phyloP scores from a whole-genome alignment of 2,329 filamentous ascomycete species.

The Tolypocladium nubicola region DNA sequence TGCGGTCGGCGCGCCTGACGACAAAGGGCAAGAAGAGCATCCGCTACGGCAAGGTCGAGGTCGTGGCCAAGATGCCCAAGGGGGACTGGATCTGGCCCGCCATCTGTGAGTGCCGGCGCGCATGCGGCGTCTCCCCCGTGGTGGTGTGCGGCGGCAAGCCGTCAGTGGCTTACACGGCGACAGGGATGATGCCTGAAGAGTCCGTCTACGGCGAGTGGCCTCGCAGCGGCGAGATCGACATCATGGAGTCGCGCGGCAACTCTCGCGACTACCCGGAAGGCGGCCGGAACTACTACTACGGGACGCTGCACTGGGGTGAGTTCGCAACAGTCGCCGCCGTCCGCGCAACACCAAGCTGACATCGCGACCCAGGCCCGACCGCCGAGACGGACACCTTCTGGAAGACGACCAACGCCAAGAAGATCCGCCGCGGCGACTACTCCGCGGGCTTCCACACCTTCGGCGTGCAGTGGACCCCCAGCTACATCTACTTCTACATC shows the following conservation, averaged over 20 bases:
- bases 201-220: slow-evolving; percentile 40
- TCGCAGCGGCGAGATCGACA: slow-evolving; percentile 41
- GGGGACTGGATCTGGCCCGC: slow-evolving; percentile 47
- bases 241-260: slow-evolving; percentile 34
- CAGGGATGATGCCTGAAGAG: slow-evolving; percentile 38
- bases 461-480: slow-evolving; percentile 40
- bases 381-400: slow-evolving; percentile 19
- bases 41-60: slow-evolving; percentile 30
- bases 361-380: slow-evolving; percentile 9
- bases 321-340: not conserved
- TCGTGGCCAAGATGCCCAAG: slow-evolving; percentile 38
- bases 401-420: slow-evolving; percentile 20
- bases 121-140: not conserved
- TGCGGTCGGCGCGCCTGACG: slow-evolving; percentile 36
- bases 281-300: slow-evolving; percentile 30
- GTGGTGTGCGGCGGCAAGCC: too few relatives aligned
- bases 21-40: slow-evolving; percentile 16
- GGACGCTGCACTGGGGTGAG: slow-evolving; percentile 37
- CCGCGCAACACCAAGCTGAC: not conserved
- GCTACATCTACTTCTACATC: slow-evolving; percentile 43
- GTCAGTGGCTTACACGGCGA: not conserved
- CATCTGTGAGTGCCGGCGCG: slow-evolving; percentile 17
- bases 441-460: slow-evolving; percentile 36
- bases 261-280: slow-evolving; percentile 25
- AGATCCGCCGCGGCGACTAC: slow-evolving; percentile 26